phyloP scores from a whole-genome alignment of 2,329 filamentous ascomycete species.

The Purpureocillium lavendulum region DNA sequence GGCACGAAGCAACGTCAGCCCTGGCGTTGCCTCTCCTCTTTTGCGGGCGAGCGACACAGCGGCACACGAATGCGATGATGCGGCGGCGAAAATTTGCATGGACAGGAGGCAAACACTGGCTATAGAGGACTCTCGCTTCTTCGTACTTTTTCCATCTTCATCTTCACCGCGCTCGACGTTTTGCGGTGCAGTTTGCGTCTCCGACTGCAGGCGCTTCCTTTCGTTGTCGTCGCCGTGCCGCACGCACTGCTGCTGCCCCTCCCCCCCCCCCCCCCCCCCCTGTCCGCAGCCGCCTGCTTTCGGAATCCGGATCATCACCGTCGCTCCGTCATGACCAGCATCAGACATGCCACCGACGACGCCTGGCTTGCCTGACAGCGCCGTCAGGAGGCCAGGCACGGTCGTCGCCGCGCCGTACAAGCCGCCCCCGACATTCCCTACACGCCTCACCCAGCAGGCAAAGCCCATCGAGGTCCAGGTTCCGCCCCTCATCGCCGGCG shows the following conservation, averaged over 20 bases:
- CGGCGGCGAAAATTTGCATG: background rate
- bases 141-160: too few relatives aligned
- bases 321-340: constrained; percentile 15
- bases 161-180: too few relatives aligned
- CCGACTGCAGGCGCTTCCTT: background rate
- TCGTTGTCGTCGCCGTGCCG: too few relatives aligned
- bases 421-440: constrained; percentile 22
- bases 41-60: background rate
- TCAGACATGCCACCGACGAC: constrained; percentile 16
- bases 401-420: constrained; percentile 13
- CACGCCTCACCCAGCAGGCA: constrained; percentile 17
- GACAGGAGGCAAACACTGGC: background rate
- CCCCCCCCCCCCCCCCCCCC: too few relatives aligned
- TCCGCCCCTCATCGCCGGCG: constrained; percentile 26
- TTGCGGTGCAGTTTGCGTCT: too few relatives aligned
- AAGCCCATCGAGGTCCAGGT: constrained; percentile 23
- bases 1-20: constrained; percentile 19
- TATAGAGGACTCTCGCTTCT: too few relatives aligned
- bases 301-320: too few relatives aligned
- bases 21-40: constrained; percentile 5
- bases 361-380: constrained; percentile 15
- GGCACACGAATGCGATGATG: constrained; percentile 1
- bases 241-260: too few relatives aligned
- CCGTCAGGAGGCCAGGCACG: constrained; percentile 13
- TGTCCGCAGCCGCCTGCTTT: too few relatives aligned